Base-by-base conservation (phyloP, 257 asterid species). In the Solanum verrucosum region DNA sequence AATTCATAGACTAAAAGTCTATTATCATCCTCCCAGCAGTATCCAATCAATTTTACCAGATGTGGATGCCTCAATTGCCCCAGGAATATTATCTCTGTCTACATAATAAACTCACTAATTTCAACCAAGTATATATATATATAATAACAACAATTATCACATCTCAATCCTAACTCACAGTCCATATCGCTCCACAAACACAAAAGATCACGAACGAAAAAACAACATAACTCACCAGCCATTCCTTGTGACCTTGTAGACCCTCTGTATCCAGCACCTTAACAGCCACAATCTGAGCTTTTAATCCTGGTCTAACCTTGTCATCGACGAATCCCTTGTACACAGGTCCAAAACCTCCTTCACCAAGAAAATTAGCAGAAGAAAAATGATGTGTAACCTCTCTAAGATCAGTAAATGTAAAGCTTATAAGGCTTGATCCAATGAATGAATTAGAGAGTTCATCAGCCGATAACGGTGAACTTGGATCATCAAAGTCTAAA, bases 171-270 rank as follows among this genome's bases (percentile, higher is more conserved):
- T 34, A 34, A 1, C 37, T 35, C 29, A 35, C 18, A 0, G 40
- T 31, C 15, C 25, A 16, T 15, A 21, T 15, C 12, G 3, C 38
- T 71, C 78, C 40, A 25, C 23, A 14, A 37, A 8, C 49, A 56
- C 1, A 46, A 10, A 13, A 83, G 38, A 70, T 38, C 9, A 84
- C 3, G 77, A 52, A 16, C 0, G 21, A 56, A 7, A 59, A 63
- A 71, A n/a, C 5, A 35, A 68, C 82, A 15, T 5, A 60, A 68
- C 87, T 63, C 20, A 85, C 87, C 75, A 85, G 82, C 87, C 87
- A 85, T 85, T 85, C 87, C 79, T 71, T 85, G 82, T 85, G 87
- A 27, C 87, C 87, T 85, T 85, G 87, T 42, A 85, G 65, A 71
- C 87, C 87, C 16, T 85, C 82, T 16, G 87, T 85, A 37, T 85